Evolutionary conservation across 1,284 basidiomycete genomes (phyloP).

Genomic region (Cryptococcus sp.): DNA sequence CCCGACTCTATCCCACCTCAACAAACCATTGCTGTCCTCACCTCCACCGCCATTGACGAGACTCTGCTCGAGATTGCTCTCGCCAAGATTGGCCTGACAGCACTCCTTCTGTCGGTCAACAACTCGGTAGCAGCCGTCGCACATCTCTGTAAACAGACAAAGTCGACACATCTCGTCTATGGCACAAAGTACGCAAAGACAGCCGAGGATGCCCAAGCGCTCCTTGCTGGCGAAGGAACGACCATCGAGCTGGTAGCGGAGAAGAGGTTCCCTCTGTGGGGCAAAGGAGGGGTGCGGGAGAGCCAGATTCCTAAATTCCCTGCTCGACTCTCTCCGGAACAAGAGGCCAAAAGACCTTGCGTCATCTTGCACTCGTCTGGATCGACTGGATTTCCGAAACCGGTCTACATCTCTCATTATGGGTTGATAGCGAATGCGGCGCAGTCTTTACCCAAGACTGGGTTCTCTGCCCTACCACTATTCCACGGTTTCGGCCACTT

Average conservation of each 20-base stretch:
- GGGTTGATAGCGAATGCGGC: constrained; percentile 41
- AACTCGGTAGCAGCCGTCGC: constrained; percentile 57
- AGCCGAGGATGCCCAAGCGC: constrained; percentile 40
- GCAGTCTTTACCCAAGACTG: constrained; percentile 43
- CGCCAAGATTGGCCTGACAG: constrained; percentile 49
- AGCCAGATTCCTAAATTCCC: constrained; percentile 44
- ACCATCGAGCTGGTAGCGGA: constrained; percentile 44
- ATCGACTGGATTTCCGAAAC: constrained; percentile 52
- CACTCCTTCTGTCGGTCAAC: constrained; percentile 55
- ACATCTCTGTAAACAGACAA: constrained; percentile 54
- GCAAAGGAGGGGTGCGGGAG: constrained; percentile 42
- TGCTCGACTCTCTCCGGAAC: constrained; percentile 48
- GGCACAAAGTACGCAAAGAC: constrained; percentile 47
- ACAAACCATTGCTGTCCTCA: constrained; percentile 47
- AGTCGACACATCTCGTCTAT: constrained; percentile 51
- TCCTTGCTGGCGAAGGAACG: constrained; percentile 40
- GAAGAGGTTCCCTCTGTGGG: constrained; percentile 51
- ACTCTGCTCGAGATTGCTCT: constrained; percentile 51
- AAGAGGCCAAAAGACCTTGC: constrained; percentile 50
- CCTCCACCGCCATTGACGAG: constrained; percentile 49
- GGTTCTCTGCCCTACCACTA: constrained; percentile 51
- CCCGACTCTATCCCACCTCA: constrained; percentile 29
- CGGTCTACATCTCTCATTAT: constrained; percentile 42
- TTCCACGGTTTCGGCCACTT: constrained; percentile 53
- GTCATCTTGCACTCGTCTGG: constrained; percentile 61